Conservation (phyloP, 768 basidiomycete genomes). For the Tricholomella constricta region DNA sequence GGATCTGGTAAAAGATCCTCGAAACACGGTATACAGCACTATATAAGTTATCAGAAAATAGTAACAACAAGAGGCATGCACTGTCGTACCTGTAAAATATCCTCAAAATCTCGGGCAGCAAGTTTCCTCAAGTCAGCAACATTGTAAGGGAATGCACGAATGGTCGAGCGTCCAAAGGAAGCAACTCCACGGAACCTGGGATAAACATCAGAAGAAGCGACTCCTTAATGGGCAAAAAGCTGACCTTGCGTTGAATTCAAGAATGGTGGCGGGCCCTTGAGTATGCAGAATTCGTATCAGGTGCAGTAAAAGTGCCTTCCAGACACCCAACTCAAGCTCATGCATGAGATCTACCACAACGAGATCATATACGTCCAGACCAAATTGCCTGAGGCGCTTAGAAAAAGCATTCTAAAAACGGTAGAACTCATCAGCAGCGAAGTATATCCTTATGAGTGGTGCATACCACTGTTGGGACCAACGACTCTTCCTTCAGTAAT, state of each 20-base stretch:
- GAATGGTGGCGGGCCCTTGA: conserved; percentile 2
- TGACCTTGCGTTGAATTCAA: conserved; percentile 9
- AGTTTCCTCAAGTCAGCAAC: conserved; percentile 33
- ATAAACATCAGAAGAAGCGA: background rate
- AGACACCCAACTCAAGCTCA: conserved; percentile 38
- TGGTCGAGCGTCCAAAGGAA: conserved; percentile 32
- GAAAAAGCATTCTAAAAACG: conserved; percentile 43
- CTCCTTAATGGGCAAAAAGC: background rate
- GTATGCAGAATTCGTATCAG: conserved; percentile 29
- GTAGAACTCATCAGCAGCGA: background rate
- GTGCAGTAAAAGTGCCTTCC: conserved; percentile 33
- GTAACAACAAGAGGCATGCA: background rate
- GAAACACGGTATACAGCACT: conserved; percentile 36
- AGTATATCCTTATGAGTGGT: background rate
- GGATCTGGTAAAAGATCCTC: conserved; percentile 30
- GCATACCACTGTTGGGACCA: conserved; percentile 1
- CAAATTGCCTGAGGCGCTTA: conserved; percentile 10
- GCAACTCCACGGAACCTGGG: conserved; percentile 31
- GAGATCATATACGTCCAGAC: conserved; percentile 14
- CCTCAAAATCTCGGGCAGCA: conserved; percentile 39
- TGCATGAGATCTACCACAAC: conserved; percentile 35
- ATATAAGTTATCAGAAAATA: background rate
- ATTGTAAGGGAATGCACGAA: conserved; percentile 31
- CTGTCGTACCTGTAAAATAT: conserved; percentile 37
- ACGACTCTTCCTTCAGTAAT: conserved; percentile 17